Evolutionary conservation across 1,284 basidiomycete genomes (phyloP), one percentile per base, ranked within the genome.

Genomic region (Violaceomyces palustris): DNA sequence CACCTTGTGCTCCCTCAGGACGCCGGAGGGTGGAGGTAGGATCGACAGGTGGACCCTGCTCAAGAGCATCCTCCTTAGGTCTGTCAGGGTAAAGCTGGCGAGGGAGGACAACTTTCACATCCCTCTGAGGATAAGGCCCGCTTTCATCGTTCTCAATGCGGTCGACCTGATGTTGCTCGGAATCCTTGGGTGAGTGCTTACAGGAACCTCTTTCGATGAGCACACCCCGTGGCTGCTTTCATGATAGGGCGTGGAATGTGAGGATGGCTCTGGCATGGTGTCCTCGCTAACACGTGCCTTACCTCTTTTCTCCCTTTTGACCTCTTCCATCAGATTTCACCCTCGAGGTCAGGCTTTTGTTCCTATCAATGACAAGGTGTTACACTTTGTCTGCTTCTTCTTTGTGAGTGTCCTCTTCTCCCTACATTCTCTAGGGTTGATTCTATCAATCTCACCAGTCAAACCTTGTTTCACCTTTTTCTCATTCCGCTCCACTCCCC

Each of bases 361-460:
- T 9, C 85, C 85, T 1, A 70, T 90, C 25, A 87, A 86, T 69
- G 85, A 87, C 80, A 89, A 90, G 75, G 64, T 90, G 11, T 75
- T 90, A 22, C 89, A 88, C 67, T 89, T 92, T 69, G 65, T 87
- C 18, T 88, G 86, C 72, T 84, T 93, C 60, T 78, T 78, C 48
- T 52, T 86, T 23, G 58, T 55, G 39, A 22, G 50, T 52, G 14
- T n/a, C 17, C n/a, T n/a, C n/a, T n/a, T n/a, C n/a, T n/a, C n/a
- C n/a, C n/a, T n/a, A n/a, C n/a, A n/a, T n/a, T n/a, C n/a, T n/a
- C n/a, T n/a, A n/a, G n/a, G n/a, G n/a, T n/a, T n/a, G n/a, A n/a
- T n/a, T n/a, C n/a, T n/a, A n/a, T n/a, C n/a, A n/a, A n/a, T n/a
- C n/a, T n/a, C n/a, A n/a, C n/a, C n/a, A n/a, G n/a, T n/a, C n/a